phyloP scores from a whole-genome alignment of 2,329 filamentous ascomycete genomes.

The Teratosphaeria zuluensis region DNA sequence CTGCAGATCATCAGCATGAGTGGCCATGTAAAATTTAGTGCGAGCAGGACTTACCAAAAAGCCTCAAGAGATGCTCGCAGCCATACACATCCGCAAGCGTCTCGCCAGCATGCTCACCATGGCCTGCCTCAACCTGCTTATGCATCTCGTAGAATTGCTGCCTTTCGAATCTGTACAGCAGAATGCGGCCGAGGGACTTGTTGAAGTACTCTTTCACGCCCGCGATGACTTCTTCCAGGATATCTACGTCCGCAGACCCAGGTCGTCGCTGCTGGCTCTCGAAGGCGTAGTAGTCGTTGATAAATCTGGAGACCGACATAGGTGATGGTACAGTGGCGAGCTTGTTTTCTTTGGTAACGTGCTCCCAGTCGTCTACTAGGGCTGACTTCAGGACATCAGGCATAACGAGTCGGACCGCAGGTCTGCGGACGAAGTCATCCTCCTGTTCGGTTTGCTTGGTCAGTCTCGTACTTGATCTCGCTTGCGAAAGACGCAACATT shows the following conservation, averaged over 20 bases:
- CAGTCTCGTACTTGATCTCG: not conserved
- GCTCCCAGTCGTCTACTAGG: constrained; percentile 97
- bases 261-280: constrained; percentile 58
- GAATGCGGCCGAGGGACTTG: constrained; percentile 72
- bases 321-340: constrained; percentile 75
- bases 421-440: constrained; percentile 73
- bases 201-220: constrained; percentile 93
- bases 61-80: constrained; percentile 78
- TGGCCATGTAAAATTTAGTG: not conserved
- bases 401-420: constrained; percentile 75
- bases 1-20: constrained; percentile 38
- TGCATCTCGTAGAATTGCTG: constrained; percentile 74
- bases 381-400: constrained; percentile 86
- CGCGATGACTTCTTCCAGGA: constrained; percentile 78
- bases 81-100: constrained; percentile 76
- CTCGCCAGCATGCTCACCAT: constrained; percentile 59
- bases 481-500: not conserved
- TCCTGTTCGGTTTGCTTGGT: constrained; percentile 49
- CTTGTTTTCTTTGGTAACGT: constrained; percentile 89
- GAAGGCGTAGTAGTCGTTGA: constrained; percentile 74
- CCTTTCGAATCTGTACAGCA: constrained; percentile 91
- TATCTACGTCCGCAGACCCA: constrained; percentile 65
- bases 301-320: constrained; percentile 64
- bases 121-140: constrained; percentile 53
- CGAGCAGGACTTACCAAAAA: constrained; percentile 60